These are phyloP conservation scores for Parathielavia appendiculata DNA, from an alignment of 495 filamentous ascomycete genomes.

Conservation along the genomic window DNA sequence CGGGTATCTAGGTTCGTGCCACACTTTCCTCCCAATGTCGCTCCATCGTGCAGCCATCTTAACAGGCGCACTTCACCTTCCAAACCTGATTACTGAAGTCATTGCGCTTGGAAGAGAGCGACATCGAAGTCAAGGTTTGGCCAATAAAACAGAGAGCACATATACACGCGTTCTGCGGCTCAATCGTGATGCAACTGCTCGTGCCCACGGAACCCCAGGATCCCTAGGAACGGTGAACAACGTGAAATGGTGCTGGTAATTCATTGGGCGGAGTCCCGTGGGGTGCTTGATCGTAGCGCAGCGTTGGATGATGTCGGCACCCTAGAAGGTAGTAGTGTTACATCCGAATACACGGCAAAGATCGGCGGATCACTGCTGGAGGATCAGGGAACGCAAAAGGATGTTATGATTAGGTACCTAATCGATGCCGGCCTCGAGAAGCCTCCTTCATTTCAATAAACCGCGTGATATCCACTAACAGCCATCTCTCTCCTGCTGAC, in stretches of 20 bases:
- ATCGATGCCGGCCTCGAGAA: no score
- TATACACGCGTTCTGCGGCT: neutral
- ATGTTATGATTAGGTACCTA: no score
- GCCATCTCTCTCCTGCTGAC: no score
- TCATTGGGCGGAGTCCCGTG: conserved; percentile 1
- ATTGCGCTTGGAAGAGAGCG: neutral
- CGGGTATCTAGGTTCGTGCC: neutral
- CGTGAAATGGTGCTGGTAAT: neutral
- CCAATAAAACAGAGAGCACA: conserved; percentile 1
- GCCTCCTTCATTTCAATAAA: no score
- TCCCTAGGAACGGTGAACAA: neutral
- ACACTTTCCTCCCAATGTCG: neutral
- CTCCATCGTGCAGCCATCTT: neutral
- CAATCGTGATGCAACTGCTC: neutral
- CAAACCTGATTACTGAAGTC: neutral
- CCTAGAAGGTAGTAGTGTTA: no score
- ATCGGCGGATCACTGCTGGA: no score
- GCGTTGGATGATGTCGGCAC: no score
- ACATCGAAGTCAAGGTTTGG: no score
- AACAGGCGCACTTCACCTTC: neutral
- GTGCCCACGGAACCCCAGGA: neutral
- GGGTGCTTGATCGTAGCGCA: neutral
- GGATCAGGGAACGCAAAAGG: no score
- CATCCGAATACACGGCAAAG: no score
- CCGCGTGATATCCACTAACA: no score